Base-by-base conservation (phyloP, 2,329 filamentous ascomycete genomes). In the Canariomyces notabilis region DNA sequence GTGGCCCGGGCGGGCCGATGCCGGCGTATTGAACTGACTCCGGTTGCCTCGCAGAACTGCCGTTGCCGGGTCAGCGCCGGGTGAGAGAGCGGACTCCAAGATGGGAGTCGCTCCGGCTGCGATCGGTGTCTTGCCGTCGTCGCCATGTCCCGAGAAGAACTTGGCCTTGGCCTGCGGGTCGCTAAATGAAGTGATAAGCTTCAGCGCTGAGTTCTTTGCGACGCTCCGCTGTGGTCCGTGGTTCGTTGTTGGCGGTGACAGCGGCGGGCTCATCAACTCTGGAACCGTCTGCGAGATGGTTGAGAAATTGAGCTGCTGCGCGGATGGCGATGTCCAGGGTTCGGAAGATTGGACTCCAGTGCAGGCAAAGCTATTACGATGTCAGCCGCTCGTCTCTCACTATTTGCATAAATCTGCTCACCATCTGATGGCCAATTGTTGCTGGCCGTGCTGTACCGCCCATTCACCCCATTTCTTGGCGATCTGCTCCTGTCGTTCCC, bases 391-490 rank as follows among this genome's bases (percentile, higher is more conserved):
- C 22, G 5, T 4, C 9, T 37, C 23, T 23, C 8, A 29, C 16
- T 8, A 18, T 9, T 18, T 21, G 8, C 39, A 12, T 19, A 11
- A n/a, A 35, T 3, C 31, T 42, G 65, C 68, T 55, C 63, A 75
- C 72, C 85, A 97, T 59, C 90, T 77, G 39, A 96, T 93, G 15
- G 93, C 93, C 37, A 98, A 73, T 58, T 95, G 87, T 55, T 93
- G 87, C 59, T 95, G 86, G 14, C 87, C 85, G 57, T 93, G 84
- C 52, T 87, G 83, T 11, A 96, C 83, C 31, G 91, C 88, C 71
- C 87, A 83, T 60, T 96, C 91, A 48, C 93, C 93, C 93, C 93
- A 98, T 71, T 93, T 91, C 57, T 88, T 82, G 52, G 96, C 82
- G 38, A 98, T 80, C 58, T 87, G 85, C 11, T 86, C 84, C 64